Conservation (phyloP, 129 eudicot species). For the Dittrichia graveolens region DNA sequence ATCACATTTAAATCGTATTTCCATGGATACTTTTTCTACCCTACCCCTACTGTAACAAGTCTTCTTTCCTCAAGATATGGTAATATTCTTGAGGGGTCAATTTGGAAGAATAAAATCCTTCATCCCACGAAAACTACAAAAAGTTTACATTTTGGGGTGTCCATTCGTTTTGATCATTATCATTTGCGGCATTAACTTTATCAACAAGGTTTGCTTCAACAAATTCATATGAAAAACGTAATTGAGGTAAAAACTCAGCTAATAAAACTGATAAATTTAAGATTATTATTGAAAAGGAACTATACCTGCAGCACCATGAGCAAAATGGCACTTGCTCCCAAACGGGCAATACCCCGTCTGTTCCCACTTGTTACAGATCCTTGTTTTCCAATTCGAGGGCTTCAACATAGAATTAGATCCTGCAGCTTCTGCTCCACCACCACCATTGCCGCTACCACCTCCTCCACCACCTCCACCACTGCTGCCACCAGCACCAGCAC, state of each 20-base stretch:
- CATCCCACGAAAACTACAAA: too few species aligned
- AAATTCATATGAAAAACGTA: not conserved
- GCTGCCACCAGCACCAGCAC: not conserved
- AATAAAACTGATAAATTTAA: not conserved
- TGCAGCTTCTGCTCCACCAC: constrained; percentile 34
- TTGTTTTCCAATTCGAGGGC: constrained; percentile 97
- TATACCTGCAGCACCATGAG: constrained; percentile 95
- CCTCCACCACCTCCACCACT: not conserved
- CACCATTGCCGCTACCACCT: not conserved
- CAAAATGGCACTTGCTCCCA: constrained; percentile 96
- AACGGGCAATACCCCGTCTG: constrained; percentile 95
- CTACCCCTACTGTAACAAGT: too few species aligned
- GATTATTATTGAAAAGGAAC: constrained; percentile 24
- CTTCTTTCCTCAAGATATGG: too few species aligned
- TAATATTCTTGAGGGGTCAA: too few species aligned
- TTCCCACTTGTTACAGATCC: constrained; percentile 99
- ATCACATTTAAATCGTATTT: too few species aligned
- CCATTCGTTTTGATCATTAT: too few species aligned
- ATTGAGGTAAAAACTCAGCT: not conserved
- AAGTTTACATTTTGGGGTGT: too few species aligned
- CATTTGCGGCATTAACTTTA: too few species aligned
- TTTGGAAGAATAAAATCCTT: too few species aligned
- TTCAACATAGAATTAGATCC: constrained; percentile 50
- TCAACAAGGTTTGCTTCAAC: not conserved
- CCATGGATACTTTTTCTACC: too few species aligned